These are phyloP conservation scores for Oldenlandia corymbosa DNA, from an alignment of 257 asterid species.

Conservation along the genomic window DNA sequence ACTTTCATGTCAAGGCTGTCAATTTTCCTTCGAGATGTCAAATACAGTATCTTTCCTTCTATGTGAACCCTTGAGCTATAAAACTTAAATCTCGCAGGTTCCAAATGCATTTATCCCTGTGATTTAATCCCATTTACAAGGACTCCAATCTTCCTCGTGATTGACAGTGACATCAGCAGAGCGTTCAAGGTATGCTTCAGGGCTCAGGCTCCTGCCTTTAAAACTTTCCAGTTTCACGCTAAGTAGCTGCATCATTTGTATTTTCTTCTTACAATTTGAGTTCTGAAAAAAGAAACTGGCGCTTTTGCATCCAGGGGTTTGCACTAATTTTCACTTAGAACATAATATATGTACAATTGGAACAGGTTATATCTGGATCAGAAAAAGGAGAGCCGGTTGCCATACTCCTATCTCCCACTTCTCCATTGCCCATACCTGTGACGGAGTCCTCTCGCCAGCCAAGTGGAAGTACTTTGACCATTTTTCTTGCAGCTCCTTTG, in stretches of 20 bases:
- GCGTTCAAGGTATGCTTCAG: constrained; percentile 63
- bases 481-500: constrained; percentile 83
- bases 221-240: background rate
- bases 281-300: background rate
- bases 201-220: constrained; percentile 1
- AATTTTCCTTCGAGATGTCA: background rate
- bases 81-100: constrained; percentile 52
- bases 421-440: constrained; percentile 54
- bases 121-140: constrained; percentile 91
- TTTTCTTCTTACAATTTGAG: too few relatives aligned
- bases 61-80: constrained; percentile 17
- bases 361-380: constrained; percentile 71
- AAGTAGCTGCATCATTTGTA: background rate
- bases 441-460: constrained; percentile 64
- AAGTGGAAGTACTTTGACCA: constrained; percentile 77
- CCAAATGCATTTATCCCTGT: constrained; percentile 75
- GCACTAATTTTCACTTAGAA: background rate
- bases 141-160: constrained; percentile 76
- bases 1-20: background rate
- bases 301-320: too few relatives aligned
- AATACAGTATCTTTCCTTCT: constrained; percentile 9
- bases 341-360: constrained; percentile 11
- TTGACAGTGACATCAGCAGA: constrained; percentile 82
- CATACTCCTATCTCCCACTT: constrained; percentile 75
- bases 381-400: constrained; percentile 93